These are phyloP conservation scores for Curvularia spicifera DNA, from an alignment of 2,329 filamentous ascomycete genomes.

Conservation along the genomic window DNA sequence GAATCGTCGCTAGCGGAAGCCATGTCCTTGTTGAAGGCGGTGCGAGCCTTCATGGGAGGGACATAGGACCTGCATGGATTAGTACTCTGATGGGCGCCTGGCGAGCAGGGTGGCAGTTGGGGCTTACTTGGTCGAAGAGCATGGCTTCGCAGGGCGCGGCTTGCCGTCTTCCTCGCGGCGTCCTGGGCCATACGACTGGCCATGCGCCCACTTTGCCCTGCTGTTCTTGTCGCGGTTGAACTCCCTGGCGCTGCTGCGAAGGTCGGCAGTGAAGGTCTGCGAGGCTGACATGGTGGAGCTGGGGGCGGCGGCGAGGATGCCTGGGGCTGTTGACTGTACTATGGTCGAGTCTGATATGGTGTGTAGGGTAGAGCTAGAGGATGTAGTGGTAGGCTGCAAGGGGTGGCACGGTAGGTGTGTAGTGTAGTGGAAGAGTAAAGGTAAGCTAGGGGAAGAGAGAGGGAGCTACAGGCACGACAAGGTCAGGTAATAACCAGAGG, in stretches of 20 bases:
- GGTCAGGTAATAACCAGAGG: slow-evolving; percentile 35
- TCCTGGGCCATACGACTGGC: slow-evolving; percentile 50
- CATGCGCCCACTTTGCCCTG: slow-evolving; percentile 60
- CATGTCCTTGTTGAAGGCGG: slow-evolving; percentile 54
- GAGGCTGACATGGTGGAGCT: slow-evolving; percentile 52
- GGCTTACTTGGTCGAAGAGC: slow-evolving; percentile 40
- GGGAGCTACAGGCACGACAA: slow-evolving; percentile 16
- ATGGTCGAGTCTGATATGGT: background rate
- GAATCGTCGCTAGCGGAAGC: slow-evolving; percentile 48
- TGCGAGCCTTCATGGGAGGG: slow-evolving; percentile 43
- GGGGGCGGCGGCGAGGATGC: slow-evolving; percentile 9
- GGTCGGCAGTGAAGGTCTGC: slow-evolving; percentile 58
- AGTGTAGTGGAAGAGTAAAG: slow-evolving; percentile 3
- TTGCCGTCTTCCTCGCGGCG: slow-evolving; percentile 45
- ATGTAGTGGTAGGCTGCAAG: slow-evolving; percentile 1
- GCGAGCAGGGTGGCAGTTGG: background rate
- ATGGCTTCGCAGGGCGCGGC: slow-evolving; percentile 47
- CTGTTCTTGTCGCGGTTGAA: slow-evolving; percentile 59
- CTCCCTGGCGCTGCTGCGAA: slow-evolving; percentile 61
- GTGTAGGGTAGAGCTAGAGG: background rate
- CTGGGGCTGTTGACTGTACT: slow-evolving; percentile 2
- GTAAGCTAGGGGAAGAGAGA: slow-evolving; percentile 8
- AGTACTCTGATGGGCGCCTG: slow-evolving; percentile 11
- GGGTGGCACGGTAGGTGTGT: background rate
- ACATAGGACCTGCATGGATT: slow-evolving; percentile 29